These are phyloP conservation scores for Claviceps maximensis DNA, from an alignment of 2,329 filamentous ascomycete species.

Conservation along the genomic window DNA sequence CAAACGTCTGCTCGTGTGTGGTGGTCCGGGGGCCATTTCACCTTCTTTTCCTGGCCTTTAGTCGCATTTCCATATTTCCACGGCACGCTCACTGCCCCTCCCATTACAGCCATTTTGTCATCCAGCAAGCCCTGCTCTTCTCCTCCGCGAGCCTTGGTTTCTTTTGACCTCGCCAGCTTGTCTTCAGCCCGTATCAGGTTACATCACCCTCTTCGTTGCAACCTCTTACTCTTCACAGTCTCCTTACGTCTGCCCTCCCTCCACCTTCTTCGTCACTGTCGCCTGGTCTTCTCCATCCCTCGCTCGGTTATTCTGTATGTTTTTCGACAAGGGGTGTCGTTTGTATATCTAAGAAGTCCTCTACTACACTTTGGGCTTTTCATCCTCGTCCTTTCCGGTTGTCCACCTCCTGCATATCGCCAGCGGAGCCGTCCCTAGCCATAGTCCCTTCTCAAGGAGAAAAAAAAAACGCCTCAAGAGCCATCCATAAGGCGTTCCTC, in stretches of 20 bases:
- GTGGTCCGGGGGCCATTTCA: conserved; percentile 5
- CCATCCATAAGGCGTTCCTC: conserved; percentile 22
- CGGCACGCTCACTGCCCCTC: not conserved
- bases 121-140: conserved; percentile 2
- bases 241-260: not conserved
- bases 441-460: conserved; percentile 9
- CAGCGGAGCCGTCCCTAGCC: conserved; percentile 8
- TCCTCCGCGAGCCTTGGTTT: not conserved
- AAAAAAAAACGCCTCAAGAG: conserved; percentile 10
- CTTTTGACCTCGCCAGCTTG: not conserved
- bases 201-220: conserved; percentile 4
- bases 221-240: not conserved
- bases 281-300: not conserved
- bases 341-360: conserved; percentile 36
- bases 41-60: conserved; percentile 8
- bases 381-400: not conserved
- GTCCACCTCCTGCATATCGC: conserved; percentile 5
- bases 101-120: conserved; percentile 1
- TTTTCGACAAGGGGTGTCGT: conserved; percentile 27
- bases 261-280: not conserved
- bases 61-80: conserved; percentile 5
- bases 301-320: not conserved
- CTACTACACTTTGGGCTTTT: not conserved
- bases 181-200: conserved; percentile 4
- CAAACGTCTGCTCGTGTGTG: conserved; percentile 2